Base-by-base conservation (phyloP, 768 basidiomycete species). In the Xanthoconium purpureum region DNA sequence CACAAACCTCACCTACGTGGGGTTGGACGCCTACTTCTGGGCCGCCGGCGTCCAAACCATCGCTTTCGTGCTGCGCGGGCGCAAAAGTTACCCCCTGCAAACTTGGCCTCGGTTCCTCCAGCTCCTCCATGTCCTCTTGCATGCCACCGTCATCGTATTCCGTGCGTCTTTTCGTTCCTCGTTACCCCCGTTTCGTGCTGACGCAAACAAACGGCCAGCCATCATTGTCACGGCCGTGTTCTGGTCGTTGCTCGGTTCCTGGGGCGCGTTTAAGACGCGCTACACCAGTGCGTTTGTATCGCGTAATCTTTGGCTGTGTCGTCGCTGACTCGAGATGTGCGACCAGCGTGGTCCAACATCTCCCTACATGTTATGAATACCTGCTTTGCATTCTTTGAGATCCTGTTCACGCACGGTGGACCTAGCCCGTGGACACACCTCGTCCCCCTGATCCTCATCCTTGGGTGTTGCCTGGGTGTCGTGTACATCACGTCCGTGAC, bases 401-500 rank as follows among this genome's bases (percentile, higher is more conserved):
- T 87, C 17, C 18, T 81, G 9, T 66, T 82, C 32, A 82, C 87
- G 1, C 78, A 85, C 61, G 69, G 69, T 12, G 77, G 76, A 0
- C 80, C 84, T 0, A 66, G 75, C 9, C 81, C 81, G 0, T 88
- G 83, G 84, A 57, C 73, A 15, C 72, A 78, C 39, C 67, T 88
- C 4, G 71, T 76, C 3, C 62, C 77, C 35, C 71, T 78, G 28
- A 45, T 88, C 14, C 15, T 85, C 13, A 58, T 84, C n/a, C 78
- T 89, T 11, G 81, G 59, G 0, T 63, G 70, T 3, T 91, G 89
- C 62, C 70, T 89, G 17, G 85, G 79, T 24, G 71, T 90, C 1
- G 88, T 87, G 12, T 91, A 89, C 61, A 78, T 91, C 51, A 87
- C 86, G 0, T 61, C 78, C 47, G 80, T 71, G 0, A 79, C 80